A percentile compares a stretch with the other conserved stretches of the same genome.
These are phyloP conservation scores for Pichia rugopelliculosa DNA, from an alignment of 805 yeast species.

Conservation along the genomic window DNA sequence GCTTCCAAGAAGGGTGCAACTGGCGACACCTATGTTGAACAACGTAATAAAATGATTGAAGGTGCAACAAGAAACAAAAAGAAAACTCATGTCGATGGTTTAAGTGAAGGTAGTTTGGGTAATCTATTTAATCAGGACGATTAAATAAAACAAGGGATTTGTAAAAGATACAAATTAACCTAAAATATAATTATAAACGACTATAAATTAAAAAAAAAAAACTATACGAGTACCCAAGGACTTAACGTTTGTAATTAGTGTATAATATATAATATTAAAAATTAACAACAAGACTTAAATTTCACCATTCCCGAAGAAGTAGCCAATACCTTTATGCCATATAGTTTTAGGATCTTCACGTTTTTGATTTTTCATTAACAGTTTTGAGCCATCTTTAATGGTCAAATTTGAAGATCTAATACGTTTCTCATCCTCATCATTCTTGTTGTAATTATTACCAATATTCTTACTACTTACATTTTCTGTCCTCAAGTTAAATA, in stretches of 20 bases:
- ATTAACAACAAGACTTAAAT: not conserved
- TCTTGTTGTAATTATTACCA: not conserved
- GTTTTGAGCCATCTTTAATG: slow-evolving; percentile 10
- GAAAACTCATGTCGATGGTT: slow-evolving; percentile 10
- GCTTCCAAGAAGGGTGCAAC: slow-evolving; percentile 43
- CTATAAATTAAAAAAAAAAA: not conserved
- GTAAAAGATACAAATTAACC: not conserved
- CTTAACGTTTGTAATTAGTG: not conserved
- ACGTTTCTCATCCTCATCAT: not conserved
- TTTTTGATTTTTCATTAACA: slow-evolving; percentile 5
- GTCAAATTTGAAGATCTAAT: not conserved
- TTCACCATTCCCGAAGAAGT: slow-evolving; percentile 12
- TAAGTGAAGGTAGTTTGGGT: slow-evolving; percentile 13
- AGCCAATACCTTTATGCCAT: slow-evolving; percentile 7
- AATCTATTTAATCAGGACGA: slow-evolving; percentile 11
- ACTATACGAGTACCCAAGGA: not conserved
- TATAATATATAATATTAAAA: not conserved
- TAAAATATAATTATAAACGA: not conserved
- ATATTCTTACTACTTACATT: not conserved
- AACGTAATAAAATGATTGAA: slow-evolving; percentile 12
- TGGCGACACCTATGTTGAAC: slow-evolving; percentile 18
- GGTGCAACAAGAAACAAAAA: slow-evolving; percentile 10
- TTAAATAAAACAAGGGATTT: not conserved
- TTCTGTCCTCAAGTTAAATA: not conserved
- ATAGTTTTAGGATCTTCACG: not conserved